Conservation (phyloP, 2,329 filamentous ascomycete genomes). For the Fusarium sp. region DNA sequence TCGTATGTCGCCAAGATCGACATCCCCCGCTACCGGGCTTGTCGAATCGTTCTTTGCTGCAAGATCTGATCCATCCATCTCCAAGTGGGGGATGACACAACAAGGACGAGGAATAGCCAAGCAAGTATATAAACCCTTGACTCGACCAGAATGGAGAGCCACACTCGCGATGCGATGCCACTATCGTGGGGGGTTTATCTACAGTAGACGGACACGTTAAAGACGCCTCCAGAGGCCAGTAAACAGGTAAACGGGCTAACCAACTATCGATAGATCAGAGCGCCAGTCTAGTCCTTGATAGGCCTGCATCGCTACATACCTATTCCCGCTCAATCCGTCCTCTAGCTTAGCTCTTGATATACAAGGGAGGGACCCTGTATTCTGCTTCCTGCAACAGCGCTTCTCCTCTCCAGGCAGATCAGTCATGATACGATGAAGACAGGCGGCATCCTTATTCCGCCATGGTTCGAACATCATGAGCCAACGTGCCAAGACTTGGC, state of each 20-base stretch:
- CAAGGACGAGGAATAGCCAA: neutral
- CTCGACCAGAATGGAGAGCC: conserved; percentile 5
- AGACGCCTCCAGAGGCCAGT: no score
- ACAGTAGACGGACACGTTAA: no score
- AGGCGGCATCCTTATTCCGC: conserved; percentile 37
- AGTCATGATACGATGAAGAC: conserved; percentile 40
- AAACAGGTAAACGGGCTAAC: no score
- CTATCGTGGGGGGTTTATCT: no score
- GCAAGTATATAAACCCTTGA: neutral
- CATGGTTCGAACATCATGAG: conserved; percentile 35
- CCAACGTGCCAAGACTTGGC: conserved; percentile 45
- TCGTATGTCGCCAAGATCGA: conserved; percentile 28
- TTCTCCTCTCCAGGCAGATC: no score
- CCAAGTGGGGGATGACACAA: conserved; percentile 16
- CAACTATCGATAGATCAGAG: no score
- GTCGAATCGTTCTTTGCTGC: conserved; percentile 13
- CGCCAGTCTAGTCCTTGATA: no score
- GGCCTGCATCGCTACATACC: no score
- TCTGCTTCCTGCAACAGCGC: conserved; percentile 28
- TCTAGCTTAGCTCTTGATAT: no score
- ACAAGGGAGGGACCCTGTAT: conserved; percentile 8
- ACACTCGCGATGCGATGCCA: conserved; percentile 5
- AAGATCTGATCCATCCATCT: neutral
- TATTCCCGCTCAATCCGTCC: no score
- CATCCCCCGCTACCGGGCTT: neutral